Base-by-base conservation (phyloP, 768 basidiomycete genomes). In the Coprinellus micaceus region DNA sequence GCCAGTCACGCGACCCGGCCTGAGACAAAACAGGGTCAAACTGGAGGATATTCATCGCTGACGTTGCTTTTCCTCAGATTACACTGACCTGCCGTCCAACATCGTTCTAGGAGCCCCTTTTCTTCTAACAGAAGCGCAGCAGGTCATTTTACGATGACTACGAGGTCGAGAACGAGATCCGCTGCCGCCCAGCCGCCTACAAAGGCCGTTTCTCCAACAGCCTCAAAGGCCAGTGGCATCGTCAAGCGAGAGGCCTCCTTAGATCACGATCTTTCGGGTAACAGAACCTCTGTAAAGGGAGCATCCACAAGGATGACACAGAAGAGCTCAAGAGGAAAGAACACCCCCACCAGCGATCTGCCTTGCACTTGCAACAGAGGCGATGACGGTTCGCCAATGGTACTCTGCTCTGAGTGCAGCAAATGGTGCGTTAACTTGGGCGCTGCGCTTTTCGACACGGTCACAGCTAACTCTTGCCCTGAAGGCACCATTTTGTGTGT, bases 401-500 rank as follows among this genome's bases (percentile, higher is more conserved):
- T 93, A 48, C 73, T 73, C 33, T 94, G 91, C 65, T 77, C 82
- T 24, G 74, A 79, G 51, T 94, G 91, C 67, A 76, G 73, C 24
- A 84, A 85, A 60, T 92, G 91, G 91, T 77, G 58, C 47, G 76
- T 87, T 56, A 43, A 51, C 41, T 17, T n/a, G 19, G 45, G 41
- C 37, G 45, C n/a, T 29, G 36, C 45, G 19, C 19, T 52, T 45
- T 53, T 51, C 25, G 22, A 39, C 26, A 56, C 24, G n/a, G 19
- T 54, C 40, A 29, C 56, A 39, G 28, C 55, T 45, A 41, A 46
- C 3, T 54, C 37, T 58, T 64, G 48, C 45, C 22, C 24, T 50
- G n/a, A n/a, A 94, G 91, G 91, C 91, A 84, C 69, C 91, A 94
- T 69, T 93, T 93, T 63, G 70, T 72, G n/a, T 94, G 91, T 70